Evolutionary conservation across 2,329 filamentous ascomycete species (phyloP).

Genomic region (Coccinonectria pachysandricola): DNA sequence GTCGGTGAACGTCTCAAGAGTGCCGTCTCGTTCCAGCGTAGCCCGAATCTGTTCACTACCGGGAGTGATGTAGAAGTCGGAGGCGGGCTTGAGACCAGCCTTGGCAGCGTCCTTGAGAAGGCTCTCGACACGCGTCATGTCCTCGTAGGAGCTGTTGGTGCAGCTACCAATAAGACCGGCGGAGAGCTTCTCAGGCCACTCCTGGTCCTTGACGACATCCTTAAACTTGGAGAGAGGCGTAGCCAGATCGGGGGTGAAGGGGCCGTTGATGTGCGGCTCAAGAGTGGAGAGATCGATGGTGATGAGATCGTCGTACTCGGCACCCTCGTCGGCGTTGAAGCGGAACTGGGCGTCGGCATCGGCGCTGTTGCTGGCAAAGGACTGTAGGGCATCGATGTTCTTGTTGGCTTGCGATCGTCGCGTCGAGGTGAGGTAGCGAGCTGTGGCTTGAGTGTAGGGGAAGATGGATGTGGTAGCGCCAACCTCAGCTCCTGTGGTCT

Average conservation of each 20-base stretch:
- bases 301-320: constrained; percentile 90
- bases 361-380: constrained; percentile 34
- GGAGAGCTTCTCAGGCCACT: constrained; percentile 94
- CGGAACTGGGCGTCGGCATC: constrained; percentile 44
- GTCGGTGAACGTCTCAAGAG: constrained; percentile 89
- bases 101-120: constrained; percentile 65
- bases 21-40: constrained; percentile 82
- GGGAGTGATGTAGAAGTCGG: constrained; percentile 88
- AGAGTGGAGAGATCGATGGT: constrained; percentile 93
- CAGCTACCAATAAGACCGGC: constrained; percentile 96
- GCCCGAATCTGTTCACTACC: constrained; percentile 95
- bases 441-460: constrained; percentile 77
- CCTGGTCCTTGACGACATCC: constrained; percentile 85
- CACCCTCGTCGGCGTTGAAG: constrained; percentile 68
- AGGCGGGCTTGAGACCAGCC: constrained; percentile 89
- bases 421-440: constrained; percentile 79
- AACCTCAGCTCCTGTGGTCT: constrained; percentile 69
- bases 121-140: constrained; percentile 95
- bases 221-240: constrained; percentile 97
- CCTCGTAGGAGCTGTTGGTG: constrained; percentile 81
- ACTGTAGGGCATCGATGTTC: constrained; percentile 51
- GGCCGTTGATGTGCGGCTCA: constrained; percentile 97
- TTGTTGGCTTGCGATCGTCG: constrained; percentile 54
- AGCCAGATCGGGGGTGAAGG: constrained; percentile 95
- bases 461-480: constrained; percentile 94